Conservation (phyloP, 2,329 filamentous ascomycete species). For the Colletotrichum eremochloae region DNA sequence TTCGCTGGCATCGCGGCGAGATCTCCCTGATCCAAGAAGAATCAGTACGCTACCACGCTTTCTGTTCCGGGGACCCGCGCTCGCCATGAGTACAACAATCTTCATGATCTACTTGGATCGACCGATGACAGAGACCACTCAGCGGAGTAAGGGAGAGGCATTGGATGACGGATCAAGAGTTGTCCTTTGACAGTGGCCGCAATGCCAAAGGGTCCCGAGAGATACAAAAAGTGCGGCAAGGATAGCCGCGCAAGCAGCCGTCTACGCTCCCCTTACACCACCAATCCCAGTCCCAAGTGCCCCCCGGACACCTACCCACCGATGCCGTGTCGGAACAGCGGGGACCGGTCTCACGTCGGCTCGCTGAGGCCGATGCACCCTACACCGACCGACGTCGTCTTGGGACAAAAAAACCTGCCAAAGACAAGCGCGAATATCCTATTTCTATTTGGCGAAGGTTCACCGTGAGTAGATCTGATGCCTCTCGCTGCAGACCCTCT, state of each 20-base stretch:
- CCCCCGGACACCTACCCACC: not conserved
- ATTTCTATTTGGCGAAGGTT: not conserved
- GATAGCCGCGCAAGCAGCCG: not conserved
- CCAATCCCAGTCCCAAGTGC: not conserved
- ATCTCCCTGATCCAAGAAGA: not conserved
- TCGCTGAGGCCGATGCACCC: not conserved
- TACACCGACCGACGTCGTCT: not conserved
- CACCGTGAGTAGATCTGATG: conserved; percentile 1
- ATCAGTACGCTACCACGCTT: too few species aligned
- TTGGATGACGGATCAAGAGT: conserved; percentile 14
- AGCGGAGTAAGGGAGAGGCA: not conserved
- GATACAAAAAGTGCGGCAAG: too few species aligned
- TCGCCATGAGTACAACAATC: not conserved
- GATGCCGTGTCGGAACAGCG: too few species aligned
- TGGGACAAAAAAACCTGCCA: not conserved
- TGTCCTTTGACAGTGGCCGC: not conserved
- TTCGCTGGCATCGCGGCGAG: too few species aligned
- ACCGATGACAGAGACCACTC: not conserved
- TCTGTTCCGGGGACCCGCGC: not conserved
- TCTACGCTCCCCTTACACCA: conserved; percentile 8
- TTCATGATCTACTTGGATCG: not conserved
- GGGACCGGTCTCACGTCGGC: conserved; percentile 1
- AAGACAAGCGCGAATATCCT: not conserved
- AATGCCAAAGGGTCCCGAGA: not conserved
- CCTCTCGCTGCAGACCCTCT: not conserved